These are phyloP conservation scores for Zymoseptoria passerinii DNA, from an alignment of 2,329 filamentous ascomycete species.

Conservation along the genomic window DNA sequence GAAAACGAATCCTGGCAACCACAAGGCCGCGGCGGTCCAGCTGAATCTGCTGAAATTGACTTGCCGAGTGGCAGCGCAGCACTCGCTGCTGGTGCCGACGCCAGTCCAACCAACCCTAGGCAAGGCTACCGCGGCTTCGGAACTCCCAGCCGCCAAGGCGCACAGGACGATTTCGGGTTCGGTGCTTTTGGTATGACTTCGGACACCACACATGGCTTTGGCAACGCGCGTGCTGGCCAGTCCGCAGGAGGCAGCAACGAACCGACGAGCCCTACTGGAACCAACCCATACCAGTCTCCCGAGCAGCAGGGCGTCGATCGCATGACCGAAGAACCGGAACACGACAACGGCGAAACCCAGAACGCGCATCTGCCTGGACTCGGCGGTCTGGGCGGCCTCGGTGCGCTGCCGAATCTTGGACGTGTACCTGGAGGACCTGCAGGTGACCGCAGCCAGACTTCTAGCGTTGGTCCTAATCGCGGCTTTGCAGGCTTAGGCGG, in stretches of 20 bases:
- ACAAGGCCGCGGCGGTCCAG: conserved; percentile 17
- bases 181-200: conserved; percentile 54
- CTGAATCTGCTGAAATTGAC: conserved; percentile 54
- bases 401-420: conserved; percentile 27
- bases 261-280: conserved; percentile 75
- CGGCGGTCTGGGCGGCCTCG: conserved; percentile 28
- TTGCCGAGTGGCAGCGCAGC: conserved; percentile 60
- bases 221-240: conserved; percentile 35
- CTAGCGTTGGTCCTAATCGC: conserved; percentile 68
- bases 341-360: conserved; percentile 24
- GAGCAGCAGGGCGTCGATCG: conserved; percentile 60
- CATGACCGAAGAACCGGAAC: conserved; percentile 37
- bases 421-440: conserved; percentile 47
- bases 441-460: conserved; percentile 87
- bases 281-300: conserved; percentile 92
- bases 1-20: conserved; percentile 46
- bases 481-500: conserved; percentile 57
- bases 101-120: conserved; percentile 42
- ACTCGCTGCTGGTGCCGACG: conserved; percentile 67
- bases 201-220: conserved; percentile 33
- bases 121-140: conserved; percentile 36
- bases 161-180: conserved; percentile 52
- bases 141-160: conserved; percentile 39
- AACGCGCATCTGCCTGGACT: conserved; percentile 25
- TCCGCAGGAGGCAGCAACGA: conserved; percentile 50